Conservation (phyloP, 2,329 filamentous ascomycete species). For the Tolypocladium tropicale region DNA sequence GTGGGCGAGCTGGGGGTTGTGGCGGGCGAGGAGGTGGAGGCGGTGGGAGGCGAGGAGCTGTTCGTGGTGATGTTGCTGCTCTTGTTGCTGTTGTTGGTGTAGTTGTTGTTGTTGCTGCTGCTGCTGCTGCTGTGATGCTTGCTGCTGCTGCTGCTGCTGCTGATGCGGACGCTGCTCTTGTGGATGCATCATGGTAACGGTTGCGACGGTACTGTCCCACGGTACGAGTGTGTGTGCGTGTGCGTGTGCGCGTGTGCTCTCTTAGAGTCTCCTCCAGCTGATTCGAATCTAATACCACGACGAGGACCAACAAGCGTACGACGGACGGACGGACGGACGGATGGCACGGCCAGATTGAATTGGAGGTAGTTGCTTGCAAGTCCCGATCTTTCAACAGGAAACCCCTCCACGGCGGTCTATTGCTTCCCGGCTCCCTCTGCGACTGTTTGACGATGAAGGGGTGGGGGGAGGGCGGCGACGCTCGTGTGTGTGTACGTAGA, state of each 20-base stretch:
- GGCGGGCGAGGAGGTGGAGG: constrained; percentile 6
- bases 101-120: constrained; percentile 1
- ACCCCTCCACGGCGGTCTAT: background rate
- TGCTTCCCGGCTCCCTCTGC: background rate
- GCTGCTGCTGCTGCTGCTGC: background rate
- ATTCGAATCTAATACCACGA: background rate
- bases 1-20: constrained; percentile 41
- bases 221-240: background rate
- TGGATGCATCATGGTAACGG: constrained; percentile 1
- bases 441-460: too few species aligned
- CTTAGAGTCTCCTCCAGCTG: background rate
- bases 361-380: background rate
- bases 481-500: too few species aligned
- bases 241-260: too few species aligned
- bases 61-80: constrained; percentile 16
- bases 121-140: background rate
- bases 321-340: background rate
- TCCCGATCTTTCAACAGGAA: background rate
- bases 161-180: background rate
- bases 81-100: background rate
- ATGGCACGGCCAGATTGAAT: background rate
- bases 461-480: background rate
- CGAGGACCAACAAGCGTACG: background rate
- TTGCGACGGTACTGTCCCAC: background rate
- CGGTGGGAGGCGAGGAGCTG: constrained; percentile 21